Base-by-base conservation (phyloP, 805 yeast genomes). In the Candida manassasensis region DNA sequence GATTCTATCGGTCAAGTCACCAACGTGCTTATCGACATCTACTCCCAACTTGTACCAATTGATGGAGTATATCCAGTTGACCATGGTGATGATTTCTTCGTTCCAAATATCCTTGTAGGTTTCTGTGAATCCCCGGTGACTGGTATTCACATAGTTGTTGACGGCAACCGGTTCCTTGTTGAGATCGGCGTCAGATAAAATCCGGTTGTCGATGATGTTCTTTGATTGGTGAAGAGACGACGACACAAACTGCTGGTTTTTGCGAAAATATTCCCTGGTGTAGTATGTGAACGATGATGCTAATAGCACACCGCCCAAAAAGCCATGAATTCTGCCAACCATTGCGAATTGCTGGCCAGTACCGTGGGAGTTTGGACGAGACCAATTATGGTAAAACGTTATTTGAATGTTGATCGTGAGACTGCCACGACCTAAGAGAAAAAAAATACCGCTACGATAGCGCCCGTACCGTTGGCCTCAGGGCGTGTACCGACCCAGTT, bases 31-130 rank as follows among this genome's bases (percentile, higher is more conserved):
- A 45, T 66, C 69, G 11, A 57, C 53, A 17, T 55, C 48, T 26
- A 63, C 46, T 1, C 67, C 69, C 45, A 55, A 47, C 38, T 61
- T 59, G 55, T 72, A 63, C 71, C 77, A 60, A 52, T 70, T 68
- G 42, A 75, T 63, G 31, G 70, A 49, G 49, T 81, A 82, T 10
- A 82, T 45, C 75, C 83, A 80, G 45, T 77, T 77, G 15, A 79
- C 84, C 39, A 73, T 71, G 29, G 63, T 66, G 38, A 81, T 69
- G 36, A 84, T 71, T 52, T 83, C 89, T 29, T 75, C 78, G 51
- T 84, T 81, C 95, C 95, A 84, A 27, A 84, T 67, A 49, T 84
- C 94, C 45, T 79, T 82, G 41, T 74, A 64, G 0, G 88, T 80
- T 55, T 85, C 88, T 7, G 49, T 49, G 21, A 77, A 41, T 16